These are phyloP conservation scores for Talaromyces sp. DNA, from an alignment of 2,329 filamentous ascomycete species.

Conservation along the genomic window DNA sequence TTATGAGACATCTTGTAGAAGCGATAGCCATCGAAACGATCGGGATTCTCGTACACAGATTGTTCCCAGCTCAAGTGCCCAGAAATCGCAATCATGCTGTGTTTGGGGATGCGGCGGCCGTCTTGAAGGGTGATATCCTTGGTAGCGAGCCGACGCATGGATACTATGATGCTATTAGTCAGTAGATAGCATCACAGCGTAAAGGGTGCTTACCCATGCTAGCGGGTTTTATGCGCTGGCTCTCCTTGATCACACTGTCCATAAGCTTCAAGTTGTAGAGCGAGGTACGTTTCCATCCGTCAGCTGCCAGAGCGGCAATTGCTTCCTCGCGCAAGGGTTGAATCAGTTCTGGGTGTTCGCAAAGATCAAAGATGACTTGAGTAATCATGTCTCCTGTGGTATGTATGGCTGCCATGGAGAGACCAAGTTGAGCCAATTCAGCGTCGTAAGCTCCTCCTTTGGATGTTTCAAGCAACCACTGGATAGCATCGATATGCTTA, in stretches of 20 bases:
- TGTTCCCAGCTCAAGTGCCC: slow-evolving; percentile 23
- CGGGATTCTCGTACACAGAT: slow-evolving; percentile 44
- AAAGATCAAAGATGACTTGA: slow-evolving; percentile 15
- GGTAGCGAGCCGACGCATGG: slow-evolving; percentile 19
- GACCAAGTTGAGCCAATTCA: slow-evolving; percentile 19
- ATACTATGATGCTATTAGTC: slow-evolving; percentile 14
- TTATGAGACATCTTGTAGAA: slow-evolving; percentile 45
- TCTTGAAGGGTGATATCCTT: slow-evolving; percentile 29
- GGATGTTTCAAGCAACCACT: slow-evolving; percentile 21
- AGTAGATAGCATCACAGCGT: not conserved
- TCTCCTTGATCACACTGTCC: slow-evolving; percentile 28
- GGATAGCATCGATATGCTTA: slow-evolving; percentile 19
- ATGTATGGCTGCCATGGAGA: slow-evolving; percentile 22
- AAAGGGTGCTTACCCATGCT: slow-evolving; percentile 19
- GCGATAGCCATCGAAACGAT: slow-evolving; percentile 49
- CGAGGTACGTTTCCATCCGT: slow-evolving; percentile 7
- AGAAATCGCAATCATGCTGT: slow-evolving; percentile 34
- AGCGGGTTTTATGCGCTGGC: slow-evolving; percentile 22
- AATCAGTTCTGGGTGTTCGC: slow-evolving; percentile 13
- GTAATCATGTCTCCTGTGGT: slow-evolving; percentile 18
- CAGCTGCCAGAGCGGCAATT: not conserved
- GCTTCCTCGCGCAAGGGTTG: slow-evolving; percentile 13
- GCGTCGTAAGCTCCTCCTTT: slow-evolving; percentile 20
- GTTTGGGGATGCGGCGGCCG: slow-evolving; percentile 47
- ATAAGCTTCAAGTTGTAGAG: slow-evolving; percentile 20